Conservation (phyloP, 257 asterid species). For the Salvia hispanica region DNA sequence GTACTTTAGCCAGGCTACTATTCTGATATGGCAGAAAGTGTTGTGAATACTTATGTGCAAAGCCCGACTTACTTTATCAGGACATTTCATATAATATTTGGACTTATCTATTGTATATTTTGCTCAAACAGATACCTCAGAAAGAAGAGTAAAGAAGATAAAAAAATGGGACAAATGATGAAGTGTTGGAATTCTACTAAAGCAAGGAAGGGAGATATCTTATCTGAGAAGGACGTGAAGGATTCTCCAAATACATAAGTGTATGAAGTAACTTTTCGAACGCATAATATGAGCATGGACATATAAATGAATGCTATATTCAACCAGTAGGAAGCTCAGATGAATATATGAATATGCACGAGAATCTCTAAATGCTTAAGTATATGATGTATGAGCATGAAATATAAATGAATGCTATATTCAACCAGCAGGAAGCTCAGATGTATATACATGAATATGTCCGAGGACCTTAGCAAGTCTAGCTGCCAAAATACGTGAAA, state of each 20-base stretch:
- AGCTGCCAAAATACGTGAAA: background rate
- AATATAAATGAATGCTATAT: background rate
- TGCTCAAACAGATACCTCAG: background rate
- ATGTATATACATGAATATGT: constrained; percentile 6
- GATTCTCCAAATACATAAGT: constrained; percentile 3
- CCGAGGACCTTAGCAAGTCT: background rate
- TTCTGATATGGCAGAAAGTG: no score
- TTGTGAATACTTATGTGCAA: no score
- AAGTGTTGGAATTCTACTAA: background rate
- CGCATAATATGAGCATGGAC: constrained; percentile 12
- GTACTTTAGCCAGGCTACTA: no score
- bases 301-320: constrained; percentile 2
- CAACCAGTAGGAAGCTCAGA: background rate
- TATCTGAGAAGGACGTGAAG: background rate
- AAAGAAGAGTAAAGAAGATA: background rate
- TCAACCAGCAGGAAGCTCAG: background rate
- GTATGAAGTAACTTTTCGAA: constrained; percentile 12
- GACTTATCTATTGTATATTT: background rate
- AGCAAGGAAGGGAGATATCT: background rate
- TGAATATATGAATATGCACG: background rate
- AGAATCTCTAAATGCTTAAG: background rate
- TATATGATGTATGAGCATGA: constrained; percentile 5
- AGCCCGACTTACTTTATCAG: no score
- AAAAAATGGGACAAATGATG: background rate
- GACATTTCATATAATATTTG: background rate